Base-by-base conservation (phyloP, 495 filamentous ascomycete genomes). In the Schizothecium vesticola region DNA sequence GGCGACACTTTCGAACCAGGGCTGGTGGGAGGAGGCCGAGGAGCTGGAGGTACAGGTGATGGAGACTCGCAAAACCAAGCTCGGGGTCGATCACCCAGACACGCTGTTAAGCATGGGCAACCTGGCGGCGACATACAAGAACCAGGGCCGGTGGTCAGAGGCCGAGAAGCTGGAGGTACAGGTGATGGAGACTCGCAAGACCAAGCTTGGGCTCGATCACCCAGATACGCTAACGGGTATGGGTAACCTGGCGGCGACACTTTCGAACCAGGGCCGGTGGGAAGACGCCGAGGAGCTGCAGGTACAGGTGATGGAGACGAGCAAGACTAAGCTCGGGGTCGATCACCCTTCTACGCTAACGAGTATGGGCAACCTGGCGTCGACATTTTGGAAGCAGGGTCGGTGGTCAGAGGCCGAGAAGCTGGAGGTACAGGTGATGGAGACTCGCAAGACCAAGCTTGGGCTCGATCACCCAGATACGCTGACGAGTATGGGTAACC, bases 171-270 rank as follows among this genome's bases (percentile, higher is more conserved):
- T n/a, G n/a, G n/a, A n/a, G n/a, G n/a, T n/a, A n/a, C n/a, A n/a
- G n/a, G n/a, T n/a, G n/a, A n/a, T 59, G 56, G 56, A 59, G 56
- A n/a, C n/a, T 59, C 9, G 12, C 29, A 82, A 82, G 73, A 57
- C 29, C 28, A 80, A 80, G 59, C 75, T 83, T 76, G 77, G 61
- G 61, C 19, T 25, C 31, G 61, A 63, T 9, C 28, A 63, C 31
- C 6, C 61, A 19, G 12, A 29, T 22, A 63, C 60, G 60, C 60
- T 63, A 26, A 33, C 28, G 61, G 22, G 56, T n/a, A 59, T 59
- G 56, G 56, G 9, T n/a, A 59, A 59, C 56, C 21, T 59, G 7
- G 56, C 56, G 56, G 9, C 21, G 56, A 59, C 56, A 59, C 22
- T 16, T 23, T 16, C 7, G 56, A 59, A 61, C 9, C 59, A 61